Percentiles rank a stretch among this genome's conserved stretches.
These are phyloP conservation scores for Xylaria palmicola DNA, from an alignment of 495 filamentous ascomycete genomes.

Conservation along the genomic window DNA sequence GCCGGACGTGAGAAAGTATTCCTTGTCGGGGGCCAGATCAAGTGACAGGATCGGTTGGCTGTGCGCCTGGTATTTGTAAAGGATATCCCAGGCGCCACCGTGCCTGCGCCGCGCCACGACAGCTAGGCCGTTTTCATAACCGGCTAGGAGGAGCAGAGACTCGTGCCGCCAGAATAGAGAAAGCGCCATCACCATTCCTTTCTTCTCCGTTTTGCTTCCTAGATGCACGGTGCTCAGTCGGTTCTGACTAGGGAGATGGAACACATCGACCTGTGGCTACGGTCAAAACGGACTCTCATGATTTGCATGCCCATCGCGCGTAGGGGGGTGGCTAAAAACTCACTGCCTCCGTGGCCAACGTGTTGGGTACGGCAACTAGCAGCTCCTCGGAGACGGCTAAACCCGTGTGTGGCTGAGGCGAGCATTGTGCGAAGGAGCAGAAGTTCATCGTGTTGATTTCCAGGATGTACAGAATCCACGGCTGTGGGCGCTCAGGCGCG, in stretches of 20 bases:
- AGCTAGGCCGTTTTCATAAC: constrained; percentile 83
- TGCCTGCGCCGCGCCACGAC: constrained; percentile 48
- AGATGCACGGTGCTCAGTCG: constrained; percentile 64
- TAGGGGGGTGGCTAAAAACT: constrained; percentile 23
- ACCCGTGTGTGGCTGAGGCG: constrained; percentile 17
- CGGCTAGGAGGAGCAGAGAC: constrained; percentile 59
- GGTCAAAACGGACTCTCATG: constrained; percentile 4
- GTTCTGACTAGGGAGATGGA: constrained; percentile 72
- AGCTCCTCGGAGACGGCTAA: constrained; percentile 34
- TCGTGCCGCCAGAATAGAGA: constrained; percentile 52
- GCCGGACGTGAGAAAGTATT: constrained; percentile 76
- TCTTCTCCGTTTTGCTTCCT: constrained; percentile 54
- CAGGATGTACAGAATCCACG: constrained; percentile 82
- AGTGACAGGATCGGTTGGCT: constrained; percentile 84
- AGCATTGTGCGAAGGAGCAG: constrained; percentile 77
- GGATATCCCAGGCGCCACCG: constrained; percentile 52
- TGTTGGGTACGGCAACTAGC: constrained; percentile 74
- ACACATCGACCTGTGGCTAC: constrained; percentile 69
- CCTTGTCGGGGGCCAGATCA: constrained; percentile 54
- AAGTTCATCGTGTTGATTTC: constrained; percentile 94
- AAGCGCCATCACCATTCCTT: constrained; percentile 91
- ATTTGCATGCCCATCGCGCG: background rate
- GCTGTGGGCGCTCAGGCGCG: constrained; percentile 54
- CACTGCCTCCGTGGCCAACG: constrained; percentile 71
- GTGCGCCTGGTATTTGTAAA: constrained; percentile 69